phyloP scores from a whole-genome alignment of 805 yeast species.

The Saccharomycopsis fermentans region DNA sequence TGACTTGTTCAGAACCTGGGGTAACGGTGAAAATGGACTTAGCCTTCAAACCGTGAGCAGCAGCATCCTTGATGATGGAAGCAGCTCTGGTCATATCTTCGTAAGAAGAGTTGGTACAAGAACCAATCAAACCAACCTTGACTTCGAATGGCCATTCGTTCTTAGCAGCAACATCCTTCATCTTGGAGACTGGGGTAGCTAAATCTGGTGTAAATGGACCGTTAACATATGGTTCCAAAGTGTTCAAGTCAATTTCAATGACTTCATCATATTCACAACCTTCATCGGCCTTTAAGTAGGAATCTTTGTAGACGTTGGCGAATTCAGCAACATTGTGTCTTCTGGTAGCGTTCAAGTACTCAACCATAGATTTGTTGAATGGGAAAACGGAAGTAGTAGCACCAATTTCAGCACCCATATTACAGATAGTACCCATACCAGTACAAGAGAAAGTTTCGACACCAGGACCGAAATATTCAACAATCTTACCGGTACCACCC shows the following conservation, averaged over 20 bases:
- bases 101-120: conserved; percentile 96
- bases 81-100: conserved; percentile 98
- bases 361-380: conserved; percentile 57
- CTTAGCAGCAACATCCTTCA: conserved; percentile 57
- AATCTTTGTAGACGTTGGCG: conserved; percentile 52
- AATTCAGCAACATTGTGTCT: conserved; percentile 76
- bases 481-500: conserved; percentile 96
- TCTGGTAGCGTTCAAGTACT: conserved; percentile 75
- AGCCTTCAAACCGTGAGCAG: conserved; percentile 76
- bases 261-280: conserved; percentile 89
- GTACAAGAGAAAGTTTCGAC: conserved; percentile 83
- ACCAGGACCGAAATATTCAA: conserved; percentile 96
- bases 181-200: conserved; percentile 82
- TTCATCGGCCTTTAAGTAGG: conserved; percentile 70
- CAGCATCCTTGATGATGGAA: conserved; percentile 81
- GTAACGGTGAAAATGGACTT: conserved; percentile 89
- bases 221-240: conserved; percentile 88
- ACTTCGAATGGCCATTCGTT: conserved; percentile 82
- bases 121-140: conserved; percentile 92
- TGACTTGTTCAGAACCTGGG: conserved; percentile 96
- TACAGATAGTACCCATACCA: conserved; percentile 99
- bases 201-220: conserved; percentile 99
- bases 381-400: conserved; percentile 98
- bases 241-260: conserved; percentile 77
- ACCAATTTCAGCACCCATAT: conserved; percentile 99